phyloP scores from a whole-genome alignment of 139 green algal genomes.

The Tetradesmus lagerheimii region DNA sequence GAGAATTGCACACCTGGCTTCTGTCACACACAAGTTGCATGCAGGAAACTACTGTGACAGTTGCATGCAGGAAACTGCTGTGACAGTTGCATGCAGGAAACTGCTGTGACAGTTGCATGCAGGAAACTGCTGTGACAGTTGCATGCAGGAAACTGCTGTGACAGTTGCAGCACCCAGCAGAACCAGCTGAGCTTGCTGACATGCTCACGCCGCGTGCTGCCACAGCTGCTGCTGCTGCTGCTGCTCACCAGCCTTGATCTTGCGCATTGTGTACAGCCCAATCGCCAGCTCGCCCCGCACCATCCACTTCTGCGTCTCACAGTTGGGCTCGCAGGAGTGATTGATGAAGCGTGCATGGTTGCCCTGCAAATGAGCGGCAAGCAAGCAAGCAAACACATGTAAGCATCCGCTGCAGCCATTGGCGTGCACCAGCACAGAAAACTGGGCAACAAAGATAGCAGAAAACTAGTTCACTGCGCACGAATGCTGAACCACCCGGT shows the following conservation, averaged over 20 bases:
- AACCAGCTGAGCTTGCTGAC: not conserved
- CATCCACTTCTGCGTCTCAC: slow-evolving; percentile 98
- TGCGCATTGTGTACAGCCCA: slow-evolving; percentile 88
- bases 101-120: not conserved
- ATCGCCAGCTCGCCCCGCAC: slow-evolving; percentile 97
- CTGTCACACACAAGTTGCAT: too few relatives aligned
- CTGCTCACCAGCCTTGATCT: slow-evolving; percentile 45
- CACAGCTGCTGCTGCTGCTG: not conserved
- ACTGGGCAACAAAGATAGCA: too few relatives aligned
- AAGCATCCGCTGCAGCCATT: too few relatives aligned
- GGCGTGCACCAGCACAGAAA: too few relatives aligned
- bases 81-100: too few relatives aligned
- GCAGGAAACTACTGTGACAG: not conserved
- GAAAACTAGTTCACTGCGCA: too few relatives aligned
- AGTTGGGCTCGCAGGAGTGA: slow-evolving; percentile 98
- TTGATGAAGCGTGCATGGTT: slow-evolving; percentile 98
- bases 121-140: not conserved
- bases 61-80: too few relatives aligned
- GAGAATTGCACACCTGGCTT: too few relatives aligned
- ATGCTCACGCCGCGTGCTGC: not conserved
- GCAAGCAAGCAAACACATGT: too few relatives aligned
- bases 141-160: not conserved
- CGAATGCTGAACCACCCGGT: too few relatives aligned
- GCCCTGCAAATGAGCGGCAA: too few relatives aligned
- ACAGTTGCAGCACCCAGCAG: not conserved